Evolutionary conservation across 2,329 filamentous ascomycete species (phyloP).

Genomic region (Myriosclerotinia duriaeana): DNA sequence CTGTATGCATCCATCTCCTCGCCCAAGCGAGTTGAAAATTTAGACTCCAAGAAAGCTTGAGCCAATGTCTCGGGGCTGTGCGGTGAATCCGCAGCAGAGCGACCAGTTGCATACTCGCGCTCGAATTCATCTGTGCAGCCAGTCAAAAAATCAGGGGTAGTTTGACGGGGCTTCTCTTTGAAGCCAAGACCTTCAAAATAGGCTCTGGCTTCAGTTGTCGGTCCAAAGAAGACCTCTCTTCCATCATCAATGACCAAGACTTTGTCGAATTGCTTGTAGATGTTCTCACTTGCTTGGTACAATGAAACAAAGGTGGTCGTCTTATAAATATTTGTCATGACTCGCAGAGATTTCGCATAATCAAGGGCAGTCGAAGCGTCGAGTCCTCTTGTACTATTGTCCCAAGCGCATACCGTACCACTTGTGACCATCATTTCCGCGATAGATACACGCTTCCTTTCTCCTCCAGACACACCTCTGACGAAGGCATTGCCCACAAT

Average conservation of each 20-base stretch:
- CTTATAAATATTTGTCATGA: constrained; percentile 75
- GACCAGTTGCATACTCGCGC: constrained; percentile 68
- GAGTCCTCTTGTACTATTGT: constrained; percentile 77
- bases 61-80: constrained; percentile 65
- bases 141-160: constrained; percentile 76
- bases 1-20: constrained; percentile 71
- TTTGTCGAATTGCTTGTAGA: constrained; percentile 76
- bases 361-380: constrained; percentile 78
- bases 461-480: constrained; percentile 67
- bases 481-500: constrained; percentile 81
- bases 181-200: constrained; percentile 68
- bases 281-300: constrained; percentile 68
- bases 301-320: constrained; percentile 67
- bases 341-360: constrained; percentile 67
- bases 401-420: constrained; percentile 73
- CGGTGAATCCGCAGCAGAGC: constrained; percentile 65
- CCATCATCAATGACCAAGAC: constrained; percentile 75
- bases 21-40: constrained; percentile 55
- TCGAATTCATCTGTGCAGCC: constrained; percentile 70
- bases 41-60: constrained; percentile 68
- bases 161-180: constrained; percentile 55
- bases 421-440: constrained; percentile 75
- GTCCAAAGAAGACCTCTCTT: constrained; percentile 64
- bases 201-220: constrained; percentile 58
- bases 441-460: constrained; percentile 77